Conservation (phyloP, 1,139 yeast species). For the Saccharomyces pastorianus region DNA sequence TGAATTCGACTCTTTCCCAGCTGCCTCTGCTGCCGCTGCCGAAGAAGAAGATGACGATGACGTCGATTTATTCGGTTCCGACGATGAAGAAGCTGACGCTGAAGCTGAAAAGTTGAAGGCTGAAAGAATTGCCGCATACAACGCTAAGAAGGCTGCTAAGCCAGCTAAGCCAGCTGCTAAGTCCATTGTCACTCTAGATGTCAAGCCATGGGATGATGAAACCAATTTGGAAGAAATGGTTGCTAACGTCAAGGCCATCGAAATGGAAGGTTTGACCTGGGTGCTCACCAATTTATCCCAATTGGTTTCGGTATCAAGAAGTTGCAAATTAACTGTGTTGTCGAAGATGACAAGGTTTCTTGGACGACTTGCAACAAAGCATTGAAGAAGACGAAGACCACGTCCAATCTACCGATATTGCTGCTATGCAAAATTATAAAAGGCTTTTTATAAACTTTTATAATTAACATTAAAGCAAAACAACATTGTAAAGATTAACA, state of each 20-base stretch:
- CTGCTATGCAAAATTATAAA: slow-evolving; percentile 96
- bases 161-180: slow-evolving; percentile 98
- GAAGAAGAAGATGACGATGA: slow-evolving; percentile 76
- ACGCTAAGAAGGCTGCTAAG: slow-evolving; percentile 94
- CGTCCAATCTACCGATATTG: slow-evolving; percentile 96
- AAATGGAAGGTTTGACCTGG: slow-evolving; percentile 92
- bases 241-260: slow-evolving; percentile 75
- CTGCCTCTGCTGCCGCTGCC: slow-evolving; percentile 55
- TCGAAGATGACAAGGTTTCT: slow-evolving; percentile 90
- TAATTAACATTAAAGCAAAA: background rate
- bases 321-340: slow-evolving; percentile 96
- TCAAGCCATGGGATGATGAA: slow-evolving; percentile 99
- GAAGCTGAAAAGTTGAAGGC: slow-evolving; percentile 96
- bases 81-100: slow-evolving; percentile 85
- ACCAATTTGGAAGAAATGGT: slow-evolving; percentile 85
- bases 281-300: slow-evolving; percentile 93
- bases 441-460: slow-evolving; percentile 5
- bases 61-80: slow-evolving; percentile 91
- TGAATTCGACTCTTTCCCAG: slow-evolving; percentile 80
- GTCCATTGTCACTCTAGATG: slow-evolving; percentile 92
- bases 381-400: slow-evolving; percentile 97
- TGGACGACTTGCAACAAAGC: slow-evolving; percentile 75
- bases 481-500: slow-evolving; percentile 1
- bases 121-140: slow-evolving; percentile 95
- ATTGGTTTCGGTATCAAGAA: slow-evolving; percentile 99